Evolutionary conservation across 140 eudicot genomes (phyloP).

Genomic region (Senecio squalidus): DNA sequence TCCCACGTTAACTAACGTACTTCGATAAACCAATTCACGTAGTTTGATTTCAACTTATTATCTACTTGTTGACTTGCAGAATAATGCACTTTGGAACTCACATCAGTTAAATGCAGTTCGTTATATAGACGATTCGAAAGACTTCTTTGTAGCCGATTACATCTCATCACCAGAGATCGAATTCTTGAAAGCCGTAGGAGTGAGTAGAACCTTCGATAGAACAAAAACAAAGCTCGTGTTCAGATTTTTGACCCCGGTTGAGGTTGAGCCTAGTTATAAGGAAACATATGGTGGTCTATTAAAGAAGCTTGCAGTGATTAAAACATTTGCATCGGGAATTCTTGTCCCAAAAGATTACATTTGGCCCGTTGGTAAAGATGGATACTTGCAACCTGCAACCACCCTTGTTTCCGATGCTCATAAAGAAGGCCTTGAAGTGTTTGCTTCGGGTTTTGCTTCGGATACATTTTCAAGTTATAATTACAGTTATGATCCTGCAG

Average conservation of each 20-base stretch:
- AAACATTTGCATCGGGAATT: conserved; percentile 68
- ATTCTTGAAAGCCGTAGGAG: conserved; percentile 55
- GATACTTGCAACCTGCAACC: conserved; percentile 51
- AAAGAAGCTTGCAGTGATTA: conserved; percentile 42
- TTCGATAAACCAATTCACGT: neutral
- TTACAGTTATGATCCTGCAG: conserved; percentile 75
- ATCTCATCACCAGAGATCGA: conserved; percentile 84
- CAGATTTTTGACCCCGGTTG: conserved; percentile 28
- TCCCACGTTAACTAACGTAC: neutral
- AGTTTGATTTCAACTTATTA: neutral
- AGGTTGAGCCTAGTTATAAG: conserved; percentile 65
- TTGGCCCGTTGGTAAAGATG: conserved; percentile 51
- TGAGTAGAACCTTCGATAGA: conserved; percentile 29
- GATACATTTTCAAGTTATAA: conserved; percentile 56
- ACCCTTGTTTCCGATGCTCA: conserved; percentile 81
- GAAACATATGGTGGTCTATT: conserved; percentile 45
- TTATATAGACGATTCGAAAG: conserved; percentile 30
- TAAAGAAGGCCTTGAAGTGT: conserved; percentile 63
- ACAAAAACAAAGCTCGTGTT: conserved; percentile 52
- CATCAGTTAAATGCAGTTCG: conserved; percentile 37
- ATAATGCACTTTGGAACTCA: conserved; percentile 48
- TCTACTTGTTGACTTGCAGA: conserved; percentile 31
- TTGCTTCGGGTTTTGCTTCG: conserved; percentile 64
- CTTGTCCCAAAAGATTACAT: conserved; percentile 75
- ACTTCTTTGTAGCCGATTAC: conserved; percentile 33